phyloP scores from a whole-genome alignment of 768 basidiomycete genomes.

The Russula sp. region DNA sequence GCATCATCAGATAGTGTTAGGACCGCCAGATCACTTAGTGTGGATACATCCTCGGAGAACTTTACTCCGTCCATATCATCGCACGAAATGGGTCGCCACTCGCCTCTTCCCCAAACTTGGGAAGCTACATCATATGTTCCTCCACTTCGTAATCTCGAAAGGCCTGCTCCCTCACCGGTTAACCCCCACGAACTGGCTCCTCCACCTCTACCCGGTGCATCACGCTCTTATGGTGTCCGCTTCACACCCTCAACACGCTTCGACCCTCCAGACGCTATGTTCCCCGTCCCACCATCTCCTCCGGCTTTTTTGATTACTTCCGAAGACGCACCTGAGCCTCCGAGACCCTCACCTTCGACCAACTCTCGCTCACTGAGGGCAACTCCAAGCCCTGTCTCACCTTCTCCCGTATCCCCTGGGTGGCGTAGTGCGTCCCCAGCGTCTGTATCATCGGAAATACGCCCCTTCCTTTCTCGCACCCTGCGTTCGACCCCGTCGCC shows the following conservation, averaged over 20 bases:
- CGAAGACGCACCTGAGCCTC: neutral
- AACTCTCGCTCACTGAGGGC: neutral
- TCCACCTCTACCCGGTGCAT: neutral
- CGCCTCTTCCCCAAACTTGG: neutral
- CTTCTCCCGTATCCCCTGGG: neutral
- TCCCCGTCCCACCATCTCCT: neutral
- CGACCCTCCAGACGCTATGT: neutral
- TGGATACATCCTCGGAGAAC: neutral
- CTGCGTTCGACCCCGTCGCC: constrained; percentile 3
- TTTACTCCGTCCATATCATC: neutral
- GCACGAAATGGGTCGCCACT: neutral
- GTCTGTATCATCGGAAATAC: neutral
- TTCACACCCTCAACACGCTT: constrained; percentile 18
- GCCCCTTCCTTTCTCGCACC: neutral
- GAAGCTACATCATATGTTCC: neutral
- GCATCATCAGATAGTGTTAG: neutral
- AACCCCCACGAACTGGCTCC: neutral
- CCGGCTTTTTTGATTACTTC: neutral
- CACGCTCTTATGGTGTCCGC: constrained; percentile 5
- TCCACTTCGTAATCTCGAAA: neutral
- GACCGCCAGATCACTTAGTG: neutral
- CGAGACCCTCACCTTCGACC: neutral
- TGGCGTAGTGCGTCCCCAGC: neutral
- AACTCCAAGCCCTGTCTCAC: neutral
- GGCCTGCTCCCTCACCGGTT: neutral